Conservation (phyloP, 177 flowering plant species). For the Vitis hybrid region DNA sequence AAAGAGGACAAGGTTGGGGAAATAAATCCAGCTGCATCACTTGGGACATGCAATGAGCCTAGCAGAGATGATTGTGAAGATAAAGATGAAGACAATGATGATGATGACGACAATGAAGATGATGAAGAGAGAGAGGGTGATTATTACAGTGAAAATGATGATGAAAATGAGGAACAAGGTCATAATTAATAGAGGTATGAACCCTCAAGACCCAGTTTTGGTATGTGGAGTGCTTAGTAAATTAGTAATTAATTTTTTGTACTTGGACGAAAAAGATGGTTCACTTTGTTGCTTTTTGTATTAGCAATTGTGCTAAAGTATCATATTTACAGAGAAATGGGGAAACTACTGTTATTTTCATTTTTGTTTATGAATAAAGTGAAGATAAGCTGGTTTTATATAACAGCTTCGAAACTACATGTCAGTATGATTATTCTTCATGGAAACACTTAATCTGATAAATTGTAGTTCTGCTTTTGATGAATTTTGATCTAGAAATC, state of each 20-base stretch:
- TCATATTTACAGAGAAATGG: too few species aligned
- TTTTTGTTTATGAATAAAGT: too few species aligned
- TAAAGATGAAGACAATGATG: constrained; percentile 9
- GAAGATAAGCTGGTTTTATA: too few species aligned
- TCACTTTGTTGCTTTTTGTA: too few species aligned
- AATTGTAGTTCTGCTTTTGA: too few species aligned
- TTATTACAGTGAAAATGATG: constrained; percentile 17
- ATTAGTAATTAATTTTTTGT: not conserved
- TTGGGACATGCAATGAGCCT: constrained; percentile 37
- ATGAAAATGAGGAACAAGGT: constrained; percentile 9
- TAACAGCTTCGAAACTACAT: too few species aligned
- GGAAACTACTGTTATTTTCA: too few species aligned
- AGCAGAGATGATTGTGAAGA: constrained; percentile 17
- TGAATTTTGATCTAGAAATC: too few species aligned
- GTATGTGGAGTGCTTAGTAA: not conserved
- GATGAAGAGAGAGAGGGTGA: constrained; percentile 6
- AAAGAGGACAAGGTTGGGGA: constrained; percentile 42
- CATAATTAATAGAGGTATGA: not conserved
- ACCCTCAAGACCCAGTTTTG: too few species aligned
- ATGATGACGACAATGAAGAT: constrained; percentile 8
- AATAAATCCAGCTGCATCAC: constrained; percentile 34
- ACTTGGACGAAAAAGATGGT: not conserved
- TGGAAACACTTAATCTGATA: too few species aligned
- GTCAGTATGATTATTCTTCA: too few species aligned
- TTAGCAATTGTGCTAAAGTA: too few species aligned